A percentile compares a stretch with the other conserved stretches of the same genome.
Evolutionary conservation across 2,329 filamentous ascomycete species (phyloP).

Genomic region (Zalaria obscura): DNA sequence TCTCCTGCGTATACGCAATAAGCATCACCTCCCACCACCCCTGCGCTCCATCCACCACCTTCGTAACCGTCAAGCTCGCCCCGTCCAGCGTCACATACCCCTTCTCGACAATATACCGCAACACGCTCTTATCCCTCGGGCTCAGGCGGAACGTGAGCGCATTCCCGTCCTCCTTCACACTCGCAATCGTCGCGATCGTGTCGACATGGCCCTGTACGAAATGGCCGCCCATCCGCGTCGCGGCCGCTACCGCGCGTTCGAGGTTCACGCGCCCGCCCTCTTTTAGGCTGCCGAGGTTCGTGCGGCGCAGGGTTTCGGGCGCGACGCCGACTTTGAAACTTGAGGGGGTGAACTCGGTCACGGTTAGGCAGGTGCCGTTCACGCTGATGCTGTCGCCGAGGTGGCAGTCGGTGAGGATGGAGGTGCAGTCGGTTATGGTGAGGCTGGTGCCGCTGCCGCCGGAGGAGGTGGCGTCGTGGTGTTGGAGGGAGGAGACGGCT

Average conservation of each 20-base stretch:
- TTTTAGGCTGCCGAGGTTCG: slow-evolving; percentile 70
- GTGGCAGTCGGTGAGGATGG: slow-evolving; percentile 70
- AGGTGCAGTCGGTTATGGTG: slow-evolving; percentile 61
- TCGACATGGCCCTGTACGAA: slow-evolving; percentile 96
- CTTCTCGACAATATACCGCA: slow-evolving; percentile 90
- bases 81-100: slow-evolving; percentile 91
- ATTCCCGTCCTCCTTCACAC: slow-evolving; percentile 70
- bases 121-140: slow-evolving; percentile 55
- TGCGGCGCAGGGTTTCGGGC: slow-evolving; percentile 88
- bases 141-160: slow-evolving; percentile 73
- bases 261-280: slow-evolving; percentile 67
- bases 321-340: slow-evolving; percentile 86
- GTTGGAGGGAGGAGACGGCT: slow-evolving; percentile 75
- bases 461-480: slow-evolving; percentile 57
- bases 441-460: slow-evolving; percentile 74
- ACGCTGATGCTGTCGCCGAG: slow-evolving; percentile 88
- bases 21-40: slow-evolving; percentile 96
- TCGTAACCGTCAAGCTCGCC: slow-evolving; percentile 82
- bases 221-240: slow-evolving; percentile 94
- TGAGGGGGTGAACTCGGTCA: slow-evolving; percentile 52
- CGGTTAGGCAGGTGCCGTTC: slow-evolving; percentile 92
- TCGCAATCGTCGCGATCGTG: slow-evolving; percentile 63
- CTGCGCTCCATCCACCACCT: slow-evolving; percentile 62
- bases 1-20: slow-evolving; percentile 90
- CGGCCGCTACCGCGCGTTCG: slow-evolving; percentile 79